Percentiles rank a stretch among this genome's conserved stretches.
Evolutionary conservation across 2,329 filamentous ascomycete genomes (phyloP).

Genomic region (Fusarium sororula): DNA sequence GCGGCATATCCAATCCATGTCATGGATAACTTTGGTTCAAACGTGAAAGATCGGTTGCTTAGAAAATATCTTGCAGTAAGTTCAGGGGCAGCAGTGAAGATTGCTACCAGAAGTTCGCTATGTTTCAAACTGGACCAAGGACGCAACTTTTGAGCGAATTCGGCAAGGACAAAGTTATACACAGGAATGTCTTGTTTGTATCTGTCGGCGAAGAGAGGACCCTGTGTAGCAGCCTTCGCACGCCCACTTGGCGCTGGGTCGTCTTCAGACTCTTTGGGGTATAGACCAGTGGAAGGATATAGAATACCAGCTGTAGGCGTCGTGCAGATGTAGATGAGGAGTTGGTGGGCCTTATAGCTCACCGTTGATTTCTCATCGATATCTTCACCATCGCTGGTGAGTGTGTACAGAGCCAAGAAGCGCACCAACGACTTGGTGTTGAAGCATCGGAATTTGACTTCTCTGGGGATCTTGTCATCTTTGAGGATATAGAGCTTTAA

Average conservation of each 20-base stretch:
- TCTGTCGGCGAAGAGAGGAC: conserved; percentile 74
- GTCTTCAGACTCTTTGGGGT: conserved; percentile 75
- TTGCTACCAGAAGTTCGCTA: conserved; percentile 80
- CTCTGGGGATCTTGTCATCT: conserved; percentile 77
- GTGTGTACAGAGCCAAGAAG: conserved; percentile 76
- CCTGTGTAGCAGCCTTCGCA: conserved; percentile 65
- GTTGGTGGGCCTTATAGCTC: conserved; percentile 75
- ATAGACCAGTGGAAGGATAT: conserved; percentile 82
- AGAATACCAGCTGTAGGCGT: conserved; percentile 77
- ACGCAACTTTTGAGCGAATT: conserved; percentile 80
- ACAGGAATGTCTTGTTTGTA: conserved; percentile 75
- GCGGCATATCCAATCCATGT: conserved; percentile 96
- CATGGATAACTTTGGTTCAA: conserved; percentile 90
- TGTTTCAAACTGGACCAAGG: conserved; percentile 86
- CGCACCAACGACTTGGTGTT: conserved; percentile 77
- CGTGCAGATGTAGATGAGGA: conserved; percentile 80
- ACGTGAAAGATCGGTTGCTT: conserved; percentile 80
- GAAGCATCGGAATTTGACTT: conserved; percentile 78
- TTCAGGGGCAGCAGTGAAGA: conserved; percentile 85
- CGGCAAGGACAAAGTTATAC: conserved; percentile 80
- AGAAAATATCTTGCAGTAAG: conserved; percentile 88
- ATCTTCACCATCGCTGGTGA: conserved; percentile 57
- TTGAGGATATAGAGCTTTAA: conserved; percentile 77
- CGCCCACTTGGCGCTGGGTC: conserved; percentile 49
- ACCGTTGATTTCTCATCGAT: conserved; percentile 61